Base-by-base conservation (phyloP, 1,139 yeast genomes). In the Meyerozyma guilliermondii region DNA sequence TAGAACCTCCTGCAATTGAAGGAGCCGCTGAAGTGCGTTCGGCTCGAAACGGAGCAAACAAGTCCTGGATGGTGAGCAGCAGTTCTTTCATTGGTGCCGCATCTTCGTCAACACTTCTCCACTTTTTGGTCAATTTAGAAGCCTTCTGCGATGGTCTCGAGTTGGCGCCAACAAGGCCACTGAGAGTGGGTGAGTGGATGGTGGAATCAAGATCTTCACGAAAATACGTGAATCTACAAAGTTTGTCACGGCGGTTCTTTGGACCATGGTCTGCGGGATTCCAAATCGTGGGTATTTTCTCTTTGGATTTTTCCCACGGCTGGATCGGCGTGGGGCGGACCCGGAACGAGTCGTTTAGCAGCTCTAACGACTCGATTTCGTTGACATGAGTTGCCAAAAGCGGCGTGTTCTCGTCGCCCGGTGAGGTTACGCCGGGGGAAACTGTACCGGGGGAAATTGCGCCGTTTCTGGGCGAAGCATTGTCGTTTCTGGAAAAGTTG, bases 161-260 rank as follows among this genome's bases (percentile, higher is more conserved):
- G 24, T 33, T 20, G 8, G 24, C 11, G 42, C 72, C 76, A 34
- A 88, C 59, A 28, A 91, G 67, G 0, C 97, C 98, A 11, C 95
- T 83, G 29, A 92, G 81, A 4, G 86, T 83, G 1, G 96, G 92
- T 0, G 97, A 81, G 61, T 92, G 98, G 13, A 92, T 80, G 0
- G 98, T 92, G 13, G 88, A 80, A 16, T 84, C 87, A 51, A 92
- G 66, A 55, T 89, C 96, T 51, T 91, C 96, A 50, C 98, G 73
- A 62, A 92, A 92, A 58, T 91, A 92, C 0, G 98, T 88, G 65
- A 87, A 92, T 47, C 98, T 53, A 46, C 68, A 68, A n/a, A 59
- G 44, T 16, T 58, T 61, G 37, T 58, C 63, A 10, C 47, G 38
- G 28, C 51, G 69, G 51, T 73, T 71, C 41, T 43, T 20, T 47